These are phyloP conservation scores for Fusarium chaquense DNA, from an alignment of 2,329 filamentous ascomycete species.

Conservation along the genomic window DNA sequence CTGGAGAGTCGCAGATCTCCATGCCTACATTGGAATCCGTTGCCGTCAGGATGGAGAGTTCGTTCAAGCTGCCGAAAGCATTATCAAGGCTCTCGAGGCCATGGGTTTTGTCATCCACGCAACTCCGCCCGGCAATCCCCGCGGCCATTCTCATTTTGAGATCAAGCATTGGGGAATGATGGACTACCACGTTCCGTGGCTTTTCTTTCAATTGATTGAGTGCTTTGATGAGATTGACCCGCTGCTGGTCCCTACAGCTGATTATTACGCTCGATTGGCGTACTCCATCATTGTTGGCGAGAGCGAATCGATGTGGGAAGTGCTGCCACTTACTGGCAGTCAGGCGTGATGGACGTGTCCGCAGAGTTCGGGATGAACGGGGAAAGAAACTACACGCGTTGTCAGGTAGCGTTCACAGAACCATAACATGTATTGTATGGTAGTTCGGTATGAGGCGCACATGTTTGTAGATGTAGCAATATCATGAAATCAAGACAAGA, in stretches of 20 bases:
- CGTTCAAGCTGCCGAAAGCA: background rate
- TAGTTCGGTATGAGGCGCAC: no score
- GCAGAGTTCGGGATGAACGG: background rate
- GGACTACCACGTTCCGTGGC: background rate
- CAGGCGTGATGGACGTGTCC: background rate
- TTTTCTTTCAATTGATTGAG: background rate
- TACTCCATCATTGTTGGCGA: background rate
- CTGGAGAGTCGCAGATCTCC: background rate
- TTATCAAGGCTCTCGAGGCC: slow-evolving; percentile 1
- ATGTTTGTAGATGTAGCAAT: background rate
- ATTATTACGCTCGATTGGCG: background rate
- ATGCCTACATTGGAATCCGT: background rate
- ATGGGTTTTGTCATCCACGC: background rate
- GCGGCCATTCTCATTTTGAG: background rate
- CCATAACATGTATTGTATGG: no score
- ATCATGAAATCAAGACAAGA: background rate
- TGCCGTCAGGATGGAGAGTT: background rate
- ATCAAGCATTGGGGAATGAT: slow-evolving; percentile 6
- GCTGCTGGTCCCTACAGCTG: accelerated
- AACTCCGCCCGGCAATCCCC: background rate
- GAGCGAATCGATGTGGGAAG: background rate
- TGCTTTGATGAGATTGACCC: background rate
- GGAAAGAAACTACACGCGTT: no score
- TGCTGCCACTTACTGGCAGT: background rate
- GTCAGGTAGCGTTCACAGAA: no score